Base-by-base conservation (phyloP, 176 grass and related monocot genomes). In the Phoenix roebelenii region DNA sequence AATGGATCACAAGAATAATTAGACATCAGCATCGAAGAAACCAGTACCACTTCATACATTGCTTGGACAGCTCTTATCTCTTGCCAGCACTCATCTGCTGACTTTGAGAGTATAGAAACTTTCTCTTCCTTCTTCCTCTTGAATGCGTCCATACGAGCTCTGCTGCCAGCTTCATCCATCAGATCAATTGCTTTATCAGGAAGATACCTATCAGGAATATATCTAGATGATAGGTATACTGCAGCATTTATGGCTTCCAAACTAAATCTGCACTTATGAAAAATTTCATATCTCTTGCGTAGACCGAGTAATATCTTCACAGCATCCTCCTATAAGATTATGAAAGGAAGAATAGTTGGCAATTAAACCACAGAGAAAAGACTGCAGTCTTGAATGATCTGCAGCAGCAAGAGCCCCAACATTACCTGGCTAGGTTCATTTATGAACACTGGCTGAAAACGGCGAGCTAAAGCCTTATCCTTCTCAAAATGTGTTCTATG, bases 131-230 rank as follows among this genome's bases (percentile, higher is more conserved):
- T 90, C 76, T 83, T 92, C 85, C 57, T 92, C 77, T 98, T 98
- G 76, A 82, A 93, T 39, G 87, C 83, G 30, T 89, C 88, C 64
- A 93, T 98, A 20, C 82, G 82, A 58, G 94, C 84, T 75, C 79
- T 78, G 52, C 94, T 98, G 61, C 94, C 94, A 71, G 94, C 87
- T 83, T 98, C 94, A 76, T 98, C 94, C 61, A 98, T 92, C 19
- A 98, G 70, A 74, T 98, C 94, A 68, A 98, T 98, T 65, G 88
- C 94, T 68, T 98, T 98, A 73, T 98, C 94, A 62, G 94, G 94
- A 73, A 92, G 84, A 67, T 76, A 88, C 72, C 94, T 85, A 63
- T 98, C 94, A 55, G 81, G 78, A 58, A 98, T 98, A 62, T 98
- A 98, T 85, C 94, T 85, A 55, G 88, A 70, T 69, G 88, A 98